Evolutionary conservation across 805 yeast genomes (phyloP), one percentile per base, ranked within the genome.

Genomic region (Kuraishia floccosa): DNA sequence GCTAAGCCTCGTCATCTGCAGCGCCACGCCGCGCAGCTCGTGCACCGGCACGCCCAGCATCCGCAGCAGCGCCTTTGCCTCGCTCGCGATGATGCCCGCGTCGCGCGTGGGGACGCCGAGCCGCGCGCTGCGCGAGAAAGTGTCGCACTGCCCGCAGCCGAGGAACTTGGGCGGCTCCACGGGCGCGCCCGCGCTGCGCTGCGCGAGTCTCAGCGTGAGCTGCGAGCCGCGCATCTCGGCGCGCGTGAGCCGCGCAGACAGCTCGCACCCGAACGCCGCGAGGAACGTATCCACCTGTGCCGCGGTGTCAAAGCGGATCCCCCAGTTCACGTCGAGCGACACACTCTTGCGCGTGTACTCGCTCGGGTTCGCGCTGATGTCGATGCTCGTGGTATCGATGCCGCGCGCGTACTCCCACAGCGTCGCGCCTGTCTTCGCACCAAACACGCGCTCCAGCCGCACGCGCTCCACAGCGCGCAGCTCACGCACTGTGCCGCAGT

Each of bases 261-360:
- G 45, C 43, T 85, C 95, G 19, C 54, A 52, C 1, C 79, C 60
- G 29, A 86, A 53, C 13, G 68, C 54, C 22, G 60, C 54, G 7
- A 84, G 46, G 44, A 89, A 91, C 4, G 33, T 40, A 38, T 79
- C 87, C 16, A 79, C 70, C 45, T 89, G 84, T 0, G 52, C 49
- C 19, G 67, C 58, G 1, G 57, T 58, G 20, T 72, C 68, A 39
- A 87, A 80, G 29, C 97, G 49, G 1, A 89, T 81, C 0, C 96
- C 97, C 78, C 85, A 89, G 38, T 85, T 83, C 17, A 89, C 78
- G 46, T 89, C 97, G 4, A 86, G 80, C 0, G 94, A 84, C 0
- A 89, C 67, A 1, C 91, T 71, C 42, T 84, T 85, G 17, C 94
- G 61, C 9, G 70, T 63, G 13, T 74, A 61, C 31, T 56, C 72